Conservation (phyloP, 441 rosid genomes). For the Arabidopsis hybrid region DNA sequence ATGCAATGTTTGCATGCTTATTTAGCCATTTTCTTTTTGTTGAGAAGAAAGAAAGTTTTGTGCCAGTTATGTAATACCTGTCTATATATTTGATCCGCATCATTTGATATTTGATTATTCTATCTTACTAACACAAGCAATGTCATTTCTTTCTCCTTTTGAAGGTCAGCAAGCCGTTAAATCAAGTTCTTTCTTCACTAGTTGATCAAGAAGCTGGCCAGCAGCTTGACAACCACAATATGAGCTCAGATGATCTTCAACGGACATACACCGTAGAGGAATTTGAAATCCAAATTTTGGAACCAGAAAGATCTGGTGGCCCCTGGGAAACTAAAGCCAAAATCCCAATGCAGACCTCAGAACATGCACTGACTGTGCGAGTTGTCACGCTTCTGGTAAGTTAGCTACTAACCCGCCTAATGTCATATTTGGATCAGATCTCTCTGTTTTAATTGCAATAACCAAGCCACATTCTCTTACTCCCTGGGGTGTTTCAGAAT, state of each 20-base stretch:
- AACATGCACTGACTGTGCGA: slow-evolving; percentile 94
- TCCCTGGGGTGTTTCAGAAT: slow-evolving; percentile 62
- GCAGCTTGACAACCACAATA: slow-evolving; percentile 85
- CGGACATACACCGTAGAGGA: slow-evolving; percentile 86
- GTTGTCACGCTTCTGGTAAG: slow-evolving; percentile 92
- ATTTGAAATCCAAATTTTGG: slow-evolving; percentile 92
- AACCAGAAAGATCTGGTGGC: slow-evolving; percentile 88
- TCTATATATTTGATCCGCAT: slow-evolving; percentile 11
- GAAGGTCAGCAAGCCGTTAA: slow-evolving; percentile 86
- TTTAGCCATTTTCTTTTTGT: slow-evolving; percentile 11
- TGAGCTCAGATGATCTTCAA: slow-evolving; percentile 82
- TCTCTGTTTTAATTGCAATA: slow-evolving; percentile 26
- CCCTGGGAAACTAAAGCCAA: slow-evolving; percentile 97
- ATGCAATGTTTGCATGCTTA: slow-evolving; percentile 18
- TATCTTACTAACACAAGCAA: slow-evolving; percentile 29
- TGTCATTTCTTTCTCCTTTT: slow-evolving; percentile 41
- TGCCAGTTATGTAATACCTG: slow-evolving; percentile 4
- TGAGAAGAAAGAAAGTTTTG: slow-evolving; percentile 20
- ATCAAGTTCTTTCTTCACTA: slow-evolving; percentile 92
- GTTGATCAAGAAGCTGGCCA: slow-evolving; percentile 97
- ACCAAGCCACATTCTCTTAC: slow-evolving; percentile 39
- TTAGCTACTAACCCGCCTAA: slow-evolving; percentile 43
- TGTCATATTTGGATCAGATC: slow-evolving; percentile 4
- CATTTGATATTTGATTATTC: not conserved
- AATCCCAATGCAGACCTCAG: slow-evolving; percentile 96